Base-by-base conservation (phyloP, 106 monocot species). In the Apostasia shenzhenica region DNA sequence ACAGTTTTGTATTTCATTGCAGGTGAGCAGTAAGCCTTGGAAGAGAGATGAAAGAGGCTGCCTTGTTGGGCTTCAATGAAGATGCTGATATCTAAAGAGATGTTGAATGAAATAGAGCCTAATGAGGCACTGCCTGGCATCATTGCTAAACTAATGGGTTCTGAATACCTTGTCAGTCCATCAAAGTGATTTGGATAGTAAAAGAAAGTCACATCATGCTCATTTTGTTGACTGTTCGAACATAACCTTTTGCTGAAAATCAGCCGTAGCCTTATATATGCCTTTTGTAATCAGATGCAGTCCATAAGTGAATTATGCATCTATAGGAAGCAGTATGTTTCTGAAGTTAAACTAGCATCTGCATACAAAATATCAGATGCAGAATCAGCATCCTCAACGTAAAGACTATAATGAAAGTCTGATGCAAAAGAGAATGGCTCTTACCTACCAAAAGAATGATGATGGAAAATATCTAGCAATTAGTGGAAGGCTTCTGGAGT, bases 141-240 rank as follows among this genome's bases (percentile, higher is more conserved):
- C 63, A 85, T 99, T 54, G 99, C 99, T 1, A 93, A 75, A 73
- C 71, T 99, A 57, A 99, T 99, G 99, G 99, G 99, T 5, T 83
- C 90, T 54, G 86, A 88, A 71, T 48, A 66, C 76, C 5, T 66
- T 87, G 41, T 81, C 94, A 2, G 56, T 57, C 12, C 81, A 79
- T 50, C 77, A 68, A 65, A 66, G 69, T 59, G 59, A 46, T 59
- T 0, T 55, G 49, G 54, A 41, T 66, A 10, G 55, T 1, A 67
- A 70, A 76, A 70, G 68, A 56, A 74, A 6, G n/a, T 40, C 58
- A 4, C 57, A 66, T 38, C 69, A 76, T 44, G 41, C 70, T 41
- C 46, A 78, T 73, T 52, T 51, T 5, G 72, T 37, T 45, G 48
- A 55, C 48, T 13, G n/a, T 26, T 56, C 48, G 41, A 50, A 39